These are phyloP conservation scores for Solanum sitiens DNA, from an alignment of 257 asterid species.

Conservation along the genomic window DNA sequence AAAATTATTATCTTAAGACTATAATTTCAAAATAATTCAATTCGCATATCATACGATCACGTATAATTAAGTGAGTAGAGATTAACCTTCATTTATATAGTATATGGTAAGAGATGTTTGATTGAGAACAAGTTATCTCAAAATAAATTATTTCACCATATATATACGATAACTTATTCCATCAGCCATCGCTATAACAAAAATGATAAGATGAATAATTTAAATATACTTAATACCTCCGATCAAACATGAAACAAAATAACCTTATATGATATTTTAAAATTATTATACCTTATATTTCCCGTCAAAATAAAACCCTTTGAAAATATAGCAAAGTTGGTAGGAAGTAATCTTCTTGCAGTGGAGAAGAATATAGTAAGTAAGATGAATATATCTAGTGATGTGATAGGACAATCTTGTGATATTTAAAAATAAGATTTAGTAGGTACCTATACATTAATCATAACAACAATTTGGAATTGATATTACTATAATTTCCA, in stretches of 20 bases:
- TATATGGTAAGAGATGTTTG: too few relatives aligned
- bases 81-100: background rate
- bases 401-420: background rate
- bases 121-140: fast-evolving
- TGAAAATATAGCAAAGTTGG: background rate
- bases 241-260: too few relatives aligned
- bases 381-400: background rate
- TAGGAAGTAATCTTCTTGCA: background rate
- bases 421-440: background rate
- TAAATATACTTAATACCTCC: background rate
- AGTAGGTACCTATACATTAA: background rate
- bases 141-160: too few relatives aligned
- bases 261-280: fast-evolving
- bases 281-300: too few relatives aligned
- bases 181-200: fast-evolving
- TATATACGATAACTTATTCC: background rate
- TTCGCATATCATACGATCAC: background rate
- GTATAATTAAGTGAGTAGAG: background rate
- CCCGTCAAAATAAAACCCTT: too few relatives aligned
- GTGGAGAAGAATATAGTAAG: background rate
- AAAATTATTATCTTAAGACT: background rate
- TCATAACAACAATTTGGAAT: background rate
- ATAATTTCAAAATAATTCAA: background rate
- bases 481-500: background rate
- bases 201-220: too few relatives aligned